phyloP scores from a whole-genome alignment of 1,139 yeast genomes.

The Hyphopichia pseudoburtonii region DNA sequence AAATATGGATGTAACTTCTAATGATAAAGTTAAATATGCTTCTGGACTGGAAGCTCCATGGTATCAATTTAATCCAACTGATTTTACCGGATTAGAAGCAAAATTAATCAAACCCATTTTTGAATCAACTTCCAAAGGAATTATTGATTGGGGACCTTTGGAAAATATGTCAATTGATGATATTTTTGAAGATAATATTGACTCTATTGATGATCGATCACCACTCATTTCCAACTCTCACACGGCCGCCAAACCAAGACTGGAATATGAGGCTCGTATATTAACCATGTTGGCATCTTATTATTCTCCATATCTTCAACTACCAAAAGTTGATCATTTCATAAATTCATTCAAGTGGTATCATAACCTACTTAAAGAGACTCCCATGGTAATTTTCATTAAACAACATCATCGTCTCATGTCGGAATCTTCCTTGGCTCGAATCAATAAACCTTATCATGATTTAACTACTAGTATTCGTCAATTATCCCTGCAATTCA shows the following conservation, averaged over 20 bases:
- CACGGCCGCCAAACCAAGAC: not conserved
- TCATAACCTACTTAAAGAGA: conserved; percentile 20
- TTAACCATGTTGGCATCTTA: conserved; percentile 21
- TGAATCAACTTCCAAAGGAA: conserved; percentile 10
- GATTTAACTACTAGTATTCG: conserved; percentile 15
- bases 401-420: conserved; percentile 30
- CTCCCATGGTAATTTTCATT: conserved; percentile 36
- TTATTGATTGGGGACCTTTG: conserved; percentile 12
- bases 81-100: conserved; percentile 22
- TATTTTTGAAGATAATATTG: conserved; percentile 10
- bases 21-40: too few species aligned
- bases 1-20: too few species aligned
- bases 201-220: not conserved
- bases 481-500: conserved; percentile 11
- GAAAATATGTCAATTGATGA: conserved; percentile 17
- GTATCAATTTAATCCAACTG: conserved; percentile 7
- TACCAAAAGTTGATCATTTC: conserved; percentile 13
- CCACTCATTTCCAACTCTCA: not conserved
- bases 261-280: conserved; percentile 6
- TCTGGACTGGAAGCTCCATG: not conserved
- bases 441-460: conserved; percentile 22
- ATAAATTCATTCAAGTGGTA: conserved; percentile 31
- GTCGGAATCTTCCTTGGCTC: conserved; percentile 25
- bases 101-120: conserved; percentile 19
- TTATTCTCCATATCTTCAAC: conserved; percentile 16